These are phyloP conservation scores for Lecanicillium sp. DNA, from an alignment of 2,329 filamentous ascomycete genomes.

Conservation along the genomic window DNA sequence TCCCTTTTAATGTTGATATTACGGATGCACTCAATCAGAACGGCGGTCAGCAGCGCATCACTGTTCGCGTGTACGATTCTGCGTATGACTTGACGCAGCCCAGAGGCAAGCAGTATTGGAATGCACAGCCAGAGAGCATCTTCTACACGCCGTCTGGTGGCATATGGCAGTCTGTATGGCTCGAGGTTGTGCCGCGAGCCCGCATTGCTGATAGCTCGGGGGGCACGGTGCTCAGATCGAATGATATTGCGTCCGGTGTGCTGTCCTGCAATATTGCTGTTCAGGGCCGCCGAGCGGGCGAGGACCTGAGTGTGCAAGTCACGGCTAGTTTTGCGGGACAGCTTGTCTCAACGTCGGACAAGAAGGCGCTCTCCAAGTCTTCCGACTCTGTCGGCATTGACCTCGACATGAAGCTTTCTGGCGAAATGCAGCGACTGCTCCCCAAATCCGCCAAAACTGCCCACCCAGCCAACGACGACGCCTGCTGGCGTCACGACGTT, in stretches of 20 bases:
- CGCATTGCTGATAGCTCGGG: conserved; percentile 47
- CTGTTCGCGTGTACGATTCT: conserved; percentile 54
- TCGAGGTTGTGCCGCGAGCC: conserved; percentile 45
- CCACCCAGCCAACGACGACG: conserved; percentile 27
- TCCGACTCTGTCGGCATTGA: conserved; percentile 39
- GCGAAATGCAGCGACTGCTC: conserved; percentile 30
- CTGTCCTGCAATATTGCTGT: conserved; percentile 44
- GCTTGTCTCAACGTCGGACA: conserved; percentile 33
- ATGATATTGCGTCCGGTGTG: conserved; percentile 43
- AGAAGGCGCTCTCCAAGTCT: conserved; percentile 37
- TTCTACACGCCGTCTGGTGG: conserved; percentile 51
- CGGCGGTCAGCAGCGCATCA: conserved; percentile 26
- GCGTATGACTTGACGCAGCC: conserved; percentile 57
- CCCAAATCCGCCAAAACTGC: conserved; percentile 22
- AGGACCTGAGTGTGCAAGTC: conserved; percentile 42
- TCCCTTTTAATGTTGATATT: conserved; percentile 50
- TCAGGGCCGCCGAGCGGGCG: conserved; percentile 37
- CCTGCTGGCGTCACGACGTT: conserved; percentile 44
- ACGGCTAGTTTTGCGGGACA: conserved; percentile 43
- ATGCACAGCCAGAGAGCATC: conserved; percentile 50
- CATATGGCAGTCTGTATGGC: conserved; percentile 51
- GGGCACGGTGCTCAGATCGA: conserved; percentile 49
- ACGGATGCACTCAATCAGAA: conserved; percentile 35
- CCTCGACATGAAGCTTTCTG: conserved; percentile 38
- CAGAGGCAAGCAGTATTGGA: conserved; percentile 62